Base-by-base conservation (phyloP, 192 early-diverging fungal genomes). In the Coemansia furcata region DNA sequence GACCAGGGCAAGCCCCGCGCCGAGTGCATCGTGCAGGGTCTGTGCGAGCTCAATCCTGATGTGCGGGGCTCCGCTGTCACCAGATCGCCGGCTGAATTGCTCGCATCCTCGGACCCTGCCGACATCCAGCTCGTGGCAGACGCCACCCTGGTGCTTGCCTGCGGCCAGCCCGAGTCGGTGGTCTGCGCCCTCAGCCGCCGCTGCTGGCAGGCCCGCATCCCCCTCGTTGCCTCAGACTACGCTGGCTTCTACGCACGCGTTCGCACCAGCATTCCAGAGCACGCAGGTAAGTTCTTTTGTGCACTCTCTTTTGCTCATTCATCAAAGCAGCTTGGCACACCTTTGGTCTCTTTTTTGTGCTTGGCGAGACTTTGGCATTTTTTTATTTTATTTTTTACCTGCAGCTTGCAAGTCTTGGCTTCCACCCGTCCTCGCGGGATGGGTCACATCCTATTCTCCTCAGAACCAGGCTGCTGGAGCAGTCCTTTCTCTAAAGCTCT, bases 31-130 rank as follows among this genome's bases (percentile, higher is more conserved):
- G 76, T 82, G 6, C 84, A 86, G 30, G 80, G 91, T 30, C 86
- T 99, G 9, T 70, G 77, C 47, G 95, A 96, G 76, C 77, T 99
- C 54, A 99, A 99, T 72, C 91, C 90, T 54, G 94, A 96, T 62
- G 96, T 93, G 32, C 46, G 69, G 38, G 92, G 93, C 10, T 54
- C 77, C 30, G 77, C 73, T 66, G 68, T 92, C 17, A 78, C 77
- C 57, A 85, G 87, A 81, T 89, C 78, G 62, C 68, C 67, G 58
- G 66, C 65, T 5, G 74, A 82, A 49, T 91, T 94, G 71, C 73
- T 97, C 43, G 93, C 92, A 65, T 87, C 87, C 42, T 29, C 10
- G 14, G 93, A 88, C 44, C 46, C 70, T 37, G 88, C 90, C 4
- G 61, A 83, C 47, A 70, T 67, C 62, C 74, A 87, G n/a, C 76